phyloP scores from a whole-genome alignment of 257 asterid genomes.

The Solanum paucissectum region DNA sequence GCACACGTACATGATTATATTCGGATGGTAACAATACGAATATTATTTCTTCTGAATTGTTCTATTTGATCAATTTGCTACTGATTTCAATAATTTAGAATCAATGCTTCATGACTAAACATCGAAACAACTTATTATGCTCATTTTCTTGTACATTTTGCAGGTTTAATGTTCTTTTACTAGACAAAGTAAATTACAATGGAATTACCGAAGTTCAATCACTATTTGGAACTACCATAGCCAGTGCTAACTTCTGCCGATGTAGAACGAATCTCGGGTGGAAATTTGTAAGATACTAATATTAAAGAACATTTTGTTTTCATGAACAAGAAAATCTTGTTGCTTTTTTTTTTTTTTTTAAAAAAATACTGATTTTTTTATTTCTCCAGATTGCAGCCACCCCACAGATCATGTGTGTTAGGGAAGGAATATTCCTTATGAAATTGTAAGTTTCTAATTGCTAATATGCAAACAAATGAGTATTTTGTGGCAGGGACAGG shows the following conservation, averaged over 20 bases:
- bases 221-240: not conserved
- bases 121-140: no score
- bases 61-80: not conserved
- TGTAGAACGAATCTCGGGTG: not conserved
- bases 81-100: no score
- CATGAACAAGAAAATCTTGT: not conserved
- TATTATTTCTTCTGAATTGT: not conserved
- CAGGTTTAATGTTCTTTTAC: not conserved
- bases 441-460: no score
- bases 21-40: no score
- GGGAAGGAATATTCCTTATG: no score
- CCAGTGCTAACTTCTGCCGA: not conserved
- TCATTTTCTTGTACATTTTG: not conserved
- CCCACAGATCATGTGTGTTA: no score
- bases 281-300: not conserved
- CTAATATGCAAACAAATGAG: no score
- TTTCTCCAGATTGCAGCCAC: not conserved
- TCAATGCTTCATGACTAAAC: no score
- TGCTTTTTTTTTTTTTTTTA: not conserved
- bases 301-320: not conserved
- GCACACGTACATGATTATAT: not conserved
- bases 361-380: not conserved
- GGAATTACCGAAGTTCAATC: no score
- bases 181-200: no score
- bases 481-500: no score